Evolutionary conservation across 2,329 filamentous ascomycete species (phyloP), one percentile per base, ranked within the genome.

Genomic region (Chaetomium sp.): DNA sequence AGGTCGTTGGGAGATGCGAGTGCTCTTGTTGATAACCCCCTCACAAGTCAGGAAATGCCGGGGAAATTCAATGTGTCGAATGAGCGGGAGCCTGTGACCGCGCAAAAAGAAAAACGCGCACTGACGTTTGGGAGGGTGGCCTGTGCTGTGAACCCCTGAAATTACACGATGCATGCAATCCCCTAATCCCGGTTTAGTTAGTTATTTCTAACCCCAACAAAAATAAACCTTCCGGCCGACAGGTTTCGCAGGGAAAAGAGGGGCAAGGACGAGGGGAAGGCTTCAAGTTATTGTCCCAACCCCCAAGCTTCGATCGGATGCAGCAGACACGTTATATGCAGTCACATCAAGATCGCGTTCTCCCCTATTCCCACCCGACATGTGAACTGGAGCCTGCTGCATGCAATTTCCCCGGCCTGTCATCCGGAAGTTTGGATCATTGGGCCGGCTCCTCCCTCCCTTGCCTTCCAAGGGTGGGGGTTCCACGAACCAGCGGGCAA

Each of bases 131-230:
- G 13, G 7, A 23, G 27, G 33, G 21, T 53, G 57, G 47, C 25
- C 57, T 27, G 45, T 60, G 57, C 47, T 21, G 29, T 25, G 19
- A 50, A 51, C 57, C 57, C 57, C 57, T 60, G 57, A 53, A 60
- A 31, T 49, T 42, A 42, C 38, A 57, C n/a, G n/a, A n/a, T 23
- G 50, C 50, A n/a, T 35, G 33, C 21, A 29, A 12, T 45, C 19
- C 35, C 47, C 19, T 12, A 59, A 35, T 35, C 57, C 45, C 13
- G 38, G 33, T 50, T 19, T 3, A n/a, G n/a, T n/a, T n/a, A n/a
- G n/a, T n/a, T n/a, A 49, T 9, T 47, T 23, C 27, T 3, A 6
- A 23, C n/a, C n/a, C 45, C 6, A 47, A 47, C 45, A 47, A 3
- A 47, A n/a, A n/a, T n/a, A n/a, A n/a, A 47, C 45, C 45, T n/a